Evolutionary conservation across 176 grass and related monocot genomes (phyloP), one percentile per base, ranked within the genome.

Genomic region (Hsuehochloa calcarea): DNA sequence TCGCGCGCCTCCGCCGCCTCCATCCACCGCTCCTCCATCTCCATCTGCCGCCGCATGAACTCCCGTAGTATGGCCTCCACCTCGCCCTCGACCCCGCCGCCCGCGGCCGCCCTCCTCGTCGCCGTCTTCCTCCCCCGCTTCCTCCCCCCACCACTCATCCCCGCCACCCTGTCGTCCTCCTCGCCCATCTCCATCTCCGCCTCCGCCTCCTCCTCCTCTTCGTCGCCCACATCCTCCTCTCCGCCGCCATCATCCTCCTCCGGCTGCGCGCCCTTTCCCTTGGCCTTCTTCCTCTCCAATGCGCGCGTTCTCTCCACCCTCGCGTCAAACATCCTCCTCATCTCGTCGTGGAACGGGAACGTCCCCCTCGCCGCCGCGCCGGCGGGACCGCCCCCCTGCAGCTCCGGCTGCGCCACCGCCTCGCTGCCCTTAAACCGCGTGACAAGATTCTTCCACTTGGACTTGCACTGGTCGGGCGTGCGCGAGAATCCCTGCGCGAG

Each of bases 381-480:
- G 1, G 13, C 70, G 2, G 27, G 22, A 3, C 25, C 78, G 13
- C 51, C 61, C 2, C 78, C 89, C 6, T 44, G 38, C 19, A 8
- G 22, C 22, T 85, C 61, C 50, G 19, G 39, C 68, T 0, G 55
- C 58, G 2, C 19, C 27, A 54, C 80, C 3, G 89, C 77, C 65
- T 93, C 85, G 3, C 73, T 87, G 15, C 84, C 84, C 67, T 99
- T 99, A 79, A 90, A 99, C 62, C 96, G 51, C 29, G 96, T 94
- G 70, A 99, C 91, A 58, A 99, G 96, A 71, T 99, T 99, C 81
- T 99, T 99, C 96, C 96, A 99, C 91, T 99, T 99, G 85, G 96
- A 99, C 90, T 99, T 99, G 90, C 96, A 99, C 93, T 99, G 96
- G 46, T 96, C 96, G 5, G 96, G 90, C 1, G 96, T 96, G 70